A percentile compares a stretch with the other conserved stretches of the same genome.
Conservation (phyloP, 1,284 basidiomycete species). For the Ganoderma leucocontextum region DNA sequence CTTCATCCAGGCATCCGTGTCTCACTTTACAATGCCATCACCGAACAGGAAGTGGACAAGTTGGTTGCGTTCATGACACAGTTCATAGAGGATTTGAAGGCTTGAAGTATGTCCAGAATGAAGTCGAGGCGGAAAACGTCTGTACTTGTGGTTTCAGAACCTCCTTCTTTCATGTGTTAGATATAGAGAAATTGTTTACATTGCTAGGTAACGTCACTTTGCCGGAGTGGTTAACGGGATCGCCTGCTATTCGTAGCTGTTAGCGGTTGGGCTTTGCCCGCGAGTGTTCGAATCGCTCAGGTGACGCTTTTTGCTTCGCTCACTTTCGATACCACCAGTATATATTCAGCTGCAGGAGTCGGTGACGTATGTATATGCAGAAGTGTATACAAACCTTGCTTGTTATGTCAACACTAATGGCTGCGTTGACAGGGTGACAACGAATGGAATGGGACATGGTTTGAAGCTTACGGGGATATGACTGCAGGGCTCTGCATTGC, state of each 20-base stretch:
- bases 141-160: too few relatives aligned
- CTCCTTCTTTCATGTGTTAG: too few relatives aligned
- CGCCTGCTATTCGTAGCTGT: conserved; percentile 71
- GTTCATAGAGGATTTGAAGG: conserved; percentile 48
- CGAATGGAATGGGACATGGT: not conserved
- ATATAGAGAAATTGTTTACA: too few relatives aligned
- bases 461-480: not conserved
- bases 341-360: too few relatives aligned
- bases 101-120: not conserved
- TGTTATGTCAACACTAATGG: not conserved
- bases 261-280: conserved; percentile 85
- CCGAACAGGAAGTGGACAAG: conserved; percentile 77
- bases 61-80: conserved; percentile 68
- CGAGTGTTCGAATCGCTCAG: conserved; percentile 90
- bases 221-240: conserved; percentile 93
- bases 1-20: conserved; percentile 76
- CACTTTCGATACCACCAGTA: too few relatives aligned
- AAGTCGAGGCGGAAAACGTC: too few relatives aligned
- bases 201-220: conserved; percentile 65
- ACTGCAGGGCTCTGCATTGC: too few relatives aligned
- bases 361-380: not conserved
- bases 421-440: not conserved
- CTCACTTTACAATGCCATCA: conserved; percentile 95
- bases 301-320: conserved; percentile 66
- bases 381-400: not conserved